Percentiles rank a stretch among this genome's conserved stretches.
These are phyloP conservation scores for Eutrema yunnanense DNA, from an alignment of 345 rosid genomes.

Conservation along the genomic window DNA sequence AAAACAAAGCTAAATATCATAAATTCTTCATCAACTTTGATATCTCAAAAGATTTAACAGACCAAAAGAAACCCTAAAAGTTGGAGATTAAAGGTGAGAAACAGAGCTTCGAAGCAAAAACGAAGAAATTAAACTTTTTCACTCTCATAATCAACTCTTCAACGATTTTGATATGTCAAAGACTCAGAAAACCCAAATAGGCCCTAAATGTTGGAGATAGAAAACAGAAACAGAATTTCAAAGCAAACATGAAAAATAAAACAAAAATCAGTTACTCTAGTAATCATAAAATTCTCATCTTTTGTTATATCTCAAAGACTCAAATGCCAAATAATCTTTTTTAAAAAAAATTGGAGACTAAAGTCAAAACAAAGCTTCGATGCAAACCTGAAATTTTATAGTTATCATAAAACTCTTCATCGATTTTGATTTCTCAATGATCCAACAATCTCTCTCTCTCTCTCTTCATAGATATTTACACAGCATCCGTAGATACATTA, in stretches of 20 bases:
- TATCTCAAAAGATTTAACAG: background rate
- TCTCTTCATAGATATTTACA: conserved; percentile 23
- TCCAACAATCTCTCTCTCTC: background rate
- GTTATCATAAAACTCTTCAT: background rate
- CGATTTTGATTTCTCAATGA: conserved; percentile 2
- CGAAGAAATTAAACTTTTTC: background rate
- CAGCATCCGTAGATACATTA: background rate
- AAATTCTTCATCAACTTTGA: background rate
- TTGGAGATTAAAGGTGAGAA: background rate
- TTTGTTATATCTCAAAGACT: background rate
- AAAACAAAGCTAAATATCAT: background rate
- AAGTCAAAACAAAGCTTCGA: no score
- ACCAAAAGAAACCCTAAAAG: background rate
- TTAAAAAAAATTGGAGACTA: no score
- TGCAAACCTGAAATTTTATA: background rate
- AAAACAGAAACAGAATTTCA: background rate
- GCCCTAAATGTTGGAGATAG: background rate
- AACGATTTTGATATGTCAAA: background rate
- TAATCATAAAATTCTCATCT: background rate
- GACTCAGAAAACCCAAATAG: background rate
- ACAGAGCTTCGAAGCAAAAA: background rate
- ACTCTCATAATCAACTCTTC: background rate
- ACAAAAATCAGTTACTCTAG: no score
- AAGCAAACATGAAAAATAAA: background rate
- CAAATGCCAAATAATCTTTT: background rate